A percentile compares a stretch with the other conserved stretches of the same genome.
phyloP scores from a whole-genome alignment of 768 basidiomycete genomes.

The Trametes meyenii region DNA sequence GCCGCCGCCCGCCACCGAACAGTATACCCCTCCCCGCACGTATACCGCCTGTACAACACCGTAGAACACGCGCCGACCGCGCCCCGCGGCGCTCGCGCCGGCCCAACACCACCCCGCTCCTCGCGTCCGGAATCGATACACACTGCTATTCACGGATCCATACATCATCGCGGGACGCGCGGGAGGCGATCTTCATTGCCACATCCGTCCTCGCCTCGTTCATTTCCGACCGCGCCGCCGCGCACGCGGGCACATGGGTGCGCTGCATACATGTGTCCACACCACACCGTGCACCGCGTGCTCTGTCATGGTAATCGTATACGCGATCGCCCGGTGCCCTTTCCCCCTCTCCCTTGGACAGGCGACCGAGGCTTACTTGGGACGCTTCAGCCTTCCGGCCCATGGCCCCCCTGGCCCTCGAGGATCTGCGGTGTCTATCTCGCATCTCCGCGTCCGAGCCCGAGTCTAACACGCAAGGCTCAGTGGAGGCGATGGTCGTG shows the following conservation, averaged over 20 bases:
- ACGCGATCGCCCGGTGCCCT: background rate
- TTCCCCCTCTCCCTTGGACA: background rate
- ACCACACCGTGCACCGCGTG: too few species aligned
- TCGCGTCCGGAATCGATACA: background rate
- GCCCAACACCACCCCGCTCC: background rate
- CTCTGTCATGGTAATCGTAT: too few species aligned
- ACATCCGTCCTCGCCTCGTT: background rate
- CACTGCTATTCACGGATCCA: background rate
- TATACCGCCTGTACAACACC: background rate
- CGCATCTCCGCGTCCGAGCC: background rate
- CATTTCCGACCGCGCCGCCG: slow-evolving; percentile 5
- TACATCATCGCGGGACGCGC: slow-evolving; percentile 12
- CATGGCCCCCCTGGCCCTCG: too few species aligned
- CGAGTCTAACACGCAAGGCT: too few species aligned
- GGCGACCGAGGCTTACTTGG: too few species aligned
- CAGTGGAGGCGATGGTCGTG: too few species aligned
- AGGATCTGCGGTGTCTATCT: background rate
- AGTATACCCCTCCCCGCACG: slow-evolving; percentile 2
- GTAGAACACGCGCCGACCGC: background rate
- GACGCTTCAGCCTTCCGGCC: too few species aligned
- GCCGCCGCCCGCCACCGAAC: background rate
- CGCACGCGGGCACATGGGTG: background rate
- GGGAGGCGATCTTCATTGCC: slow-evolving; percentile 12
- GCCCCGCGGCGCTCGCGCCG: background rate
- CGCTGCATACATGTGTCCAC: too few species aligned